These are phyloP conservation scores for Ajuga chamaepitys DNA, from an alignment of 257 asterid species.

Conservation along the genomic window DNA sequence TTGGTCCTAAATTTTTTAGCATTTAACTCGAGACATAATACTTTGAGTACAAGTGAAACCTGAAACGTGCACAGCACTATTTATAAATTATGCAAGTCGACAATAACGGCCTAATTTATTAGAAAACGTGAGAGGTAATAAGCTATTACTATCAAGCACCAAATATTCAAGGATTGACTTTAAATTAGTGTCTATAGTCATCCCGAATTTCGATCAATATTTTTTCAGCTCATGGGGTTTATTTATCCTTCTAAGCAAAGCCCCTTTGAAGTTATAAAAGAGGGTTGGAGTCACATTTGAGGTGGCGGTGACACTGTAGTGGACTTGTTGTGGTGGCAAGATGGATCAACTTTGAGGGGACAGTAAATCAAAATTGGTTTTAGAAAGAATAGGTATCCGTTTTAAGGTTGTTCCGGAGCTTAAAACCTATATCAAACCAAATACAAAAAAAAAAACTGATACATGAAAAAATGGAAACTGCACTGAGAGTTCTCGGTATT, in stretches of 20 bases:
- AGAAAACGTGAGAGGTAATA: neutral
- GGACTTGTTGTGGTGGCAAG: neutral
- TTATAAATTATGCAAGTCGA: neutral
- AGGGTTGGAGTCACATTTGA: too few species aligned
- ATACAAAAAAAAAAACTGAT: neutral
- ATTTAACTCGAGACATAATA: too few species aligned
- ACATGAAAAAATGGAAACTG: too few species aligned
- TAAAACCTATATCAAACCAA: neutral
- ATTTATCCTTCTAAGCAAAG: neutral
- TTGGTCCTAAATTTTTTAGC: neutral
- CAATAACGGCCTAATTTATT: neutral
- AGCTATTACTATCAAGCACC: neutral
- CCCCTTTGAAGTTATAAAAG: neutral
- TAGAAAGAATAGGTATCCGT: too few species aligned
- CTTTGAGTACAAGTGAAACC: too few species aligned
- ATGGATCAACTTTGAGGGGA: too few species aligned
- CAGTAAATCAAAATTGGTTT: too few species aligned
- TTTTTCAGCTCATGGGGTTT: neutral
- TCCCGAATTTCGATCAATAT: neutral
- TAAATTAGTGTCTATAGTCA: neutral
- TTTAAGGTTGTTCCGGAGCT: neutral
- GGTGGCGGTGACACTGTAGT: too few species aligned
- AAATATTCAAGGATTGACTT: neutral
- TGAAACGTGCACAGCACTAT: too few species aligned
- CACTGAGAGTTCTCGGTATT: neutral